Base-by-base conservation (phyloP, 2,329 filamentous ascomycete species). In the Epichloe typhina region DNA sequence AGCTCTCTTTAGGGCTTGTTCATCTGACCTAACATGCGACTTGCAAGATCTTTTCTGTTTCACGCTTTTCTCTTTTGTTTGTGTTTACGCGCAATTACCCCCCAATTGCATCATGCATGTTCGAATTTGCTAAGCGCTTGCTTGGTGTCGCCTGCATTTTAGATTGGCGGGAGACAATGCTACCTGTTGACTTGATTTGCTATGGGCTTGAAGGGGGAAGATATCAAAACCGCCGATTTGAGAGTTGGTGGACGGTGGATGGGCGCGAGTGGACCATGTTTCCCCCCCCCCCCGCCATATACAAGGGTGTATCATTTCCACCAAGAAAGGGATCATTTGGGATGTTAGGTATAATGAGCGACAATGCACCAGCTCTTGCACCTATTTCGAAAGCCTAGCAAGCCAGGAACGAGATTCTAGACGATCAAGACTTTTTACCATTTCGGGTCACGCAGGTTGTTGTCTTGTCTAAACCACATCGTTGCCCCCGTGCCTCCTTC, bases 1-100 rank as follows among this genome's bases (percentile, higher is more conserved):
- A 67, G 64, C 63, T 66, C 62, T 60, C 56, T 40, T 36, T 57
- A 61, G 63, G 63, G 62, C 63, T 65, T 63, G 62, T 64, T 63
- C 58, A 60, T 62, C 62, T 61, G 59, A 61, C 59, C 55, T 57
- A 55, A 53, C 52, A 52, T 47, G 52, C 49, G 37, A 40, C 48
- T 40, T 50, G 43, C 51, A 40, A 39, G 17, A 47, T 38, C 36
- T 39, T 46, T 26, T 47, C 13, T 33, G 43, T 41, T 43, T 9
- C 26, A 19, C 7, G 13, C 53, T 56, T 55, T 51, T 50, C 57
- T 55, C 37, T 53, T 50, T 53, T 50, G 47, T 23, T 50, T 51
- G 35, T 52, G 39, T 31, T 49, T 50, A 38, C 42, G 50, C 23
- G 36, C 23, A 51, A 40, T 21, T 17, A 43, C 31, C 35, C 38